These are phyloP conservation scores for Pezicula radicicola DNA, from an alignment of 2,329 filamentous ascomycete genomes.

Conservation along the genomic window DNA sequence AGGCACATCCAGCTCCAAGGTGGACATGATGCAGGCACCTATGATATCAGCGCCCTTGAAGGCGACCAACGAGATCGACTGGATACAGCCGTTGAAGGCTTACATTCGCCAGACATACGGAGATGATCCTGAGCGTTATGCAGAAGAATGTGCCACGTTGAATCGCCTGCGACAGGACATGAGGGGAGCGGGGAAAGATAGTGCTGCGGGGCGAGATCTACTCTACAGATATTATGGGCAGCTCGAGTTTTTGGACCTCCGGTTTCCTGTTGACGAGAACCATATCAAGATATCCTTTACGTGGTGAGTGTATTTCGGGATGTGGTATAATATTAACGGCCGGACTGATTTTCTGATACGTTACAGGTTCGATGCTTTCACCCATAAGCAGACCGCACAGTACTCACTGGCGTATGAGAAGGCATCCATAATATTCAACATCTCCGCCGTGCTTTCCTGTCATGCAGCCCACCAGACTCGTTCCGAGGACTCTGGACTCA, in stretches of 20 bases:
- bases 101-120: constrained; percentile 95
- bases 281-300: constrained; percentile 99
- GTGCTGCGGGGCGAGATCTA: constrained; percentile 86
- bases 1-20: constrained; percentile 26
- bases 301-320: constrained; percentile 58
- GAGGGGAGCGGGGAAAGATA: constrained; percentile 95
- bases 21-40: constrained; percentile 68
- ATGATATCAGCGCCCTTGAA: constrained; percentile 96
- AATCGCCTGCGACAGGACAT: constrained; percentile 97
- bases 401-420: constrained; percentile 98
- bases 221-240: constrained; percentile 98
- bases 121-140: constrained; percentile 94
- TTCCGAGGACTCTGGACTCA: constrained; percentile 87
- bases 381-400: constrained; percentile 93
- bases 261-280: constrained; percentile 97
- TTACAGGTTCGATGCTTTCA: constrained; percentile 96
- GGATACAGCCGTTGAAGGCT: constrained; percentile 84
- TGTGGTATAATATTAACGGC: too few species aligned
- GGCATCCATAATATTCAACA: constrained; percentile 99
- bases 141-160: constrained; percentile 90
- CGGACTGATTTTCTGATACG: background rate
- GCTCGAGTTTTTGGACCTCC: constrained; percentile 86
- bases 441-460: constrained; percentile 92
- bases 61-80: constrained; percentile 97
- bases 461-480: constrained; percentile 92